Evolutionary conservation across 805 yeast species (phyloP), one percentile per base, ranked within the genome.

Genomic region (Nakazawaea anatomiae): DNA sequence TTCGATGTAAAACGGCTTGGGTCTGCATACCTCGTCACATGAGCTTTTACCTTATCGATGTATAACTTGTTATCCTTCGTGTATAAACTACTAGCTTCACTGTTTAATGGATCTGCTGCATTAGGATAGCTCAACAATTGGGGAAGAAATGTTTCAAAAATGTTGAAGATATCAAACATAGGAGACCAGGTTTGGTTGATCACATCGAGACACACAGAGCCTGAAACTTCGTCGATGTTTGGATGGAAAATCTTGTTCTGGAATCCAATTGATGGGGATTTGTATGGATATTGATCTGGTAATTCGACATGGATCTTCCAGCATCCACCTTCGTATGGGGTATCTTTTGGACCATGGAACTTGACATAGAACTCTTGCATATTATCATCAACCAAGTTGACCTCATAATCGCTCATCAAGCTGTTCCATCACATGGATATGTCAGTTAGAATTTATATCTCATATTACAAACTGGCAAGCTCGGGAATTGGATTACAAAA

Each of bases 181-280:
- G 99, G 98, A 41, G 96, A 87, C 99, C 99, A 92, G 0, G 98
- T 89, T 63, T 92, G 97, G 65, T 92, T 92, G 56, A 92, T 91
- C 14, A 94, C 98, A 65, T 92, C 98, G 46, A 92, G 79, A 68
- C 99, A 92, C 6, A 92, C 97, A 0, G 95, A 83, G 0, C 99
- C 99, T 1, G 82, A 83, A 30, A 82, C 76, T 64, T 90, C 95
- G 64, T 92, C 99, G 55, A 92, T 90, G 62, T 92, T 92, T 5
- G 99, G 99, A 65, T 92, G 99, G 69, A 82, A 91, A 18, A 94
- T 92, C 63, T 85, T 87, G 68, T 91, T 94, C 47, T 82, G 82
- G 64, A 92, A 92, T 6, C 97, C 98, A 55, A 92, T 90, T 12
- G 97, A 89, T 5, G 99, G 99, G 4, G 96, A 87, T 63, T 89